Percentiles rank a stretch among this genome's conserved stretches.
phyloP scores from a whole-genome alignment of 225 moss, liverwort and hornwort genomes.

The Polytrichum formosum region DNA sequence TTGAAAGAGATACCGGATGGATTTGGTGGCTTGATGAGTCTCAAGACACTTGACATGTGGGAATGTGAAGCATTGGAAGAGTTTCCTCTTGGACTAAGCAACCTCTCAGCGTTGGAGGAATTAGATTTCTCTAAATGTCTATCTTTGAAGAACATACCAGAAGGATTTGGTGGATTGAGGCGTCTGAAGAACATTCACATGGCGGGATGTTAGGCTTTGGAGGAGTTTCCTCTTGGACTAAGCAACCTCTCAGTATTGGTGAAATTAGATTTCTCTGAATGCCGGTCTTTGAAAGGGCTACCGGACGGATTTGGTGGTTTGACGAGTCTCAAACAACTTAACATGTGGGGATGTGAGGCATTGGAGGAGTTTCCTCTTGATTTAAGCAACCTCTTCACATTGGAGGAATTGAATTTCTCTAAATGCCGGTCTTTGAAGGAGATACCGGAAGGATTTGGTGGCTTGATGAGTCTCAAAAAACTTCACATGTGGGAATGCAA shows the following conservation, averaged over 20 bases:
- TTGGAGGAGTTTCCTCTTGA: background rate
- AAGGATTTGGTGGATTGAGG: too few species aligned
- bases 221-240: too few species aligned
- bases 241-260: background rate
- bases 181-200: background rate
- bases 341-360: background rate
- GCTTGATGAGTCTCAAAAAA: too few species aligned
- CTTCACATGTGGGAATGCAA: too few species aligned
- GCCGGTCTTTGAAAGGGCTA: background rate
- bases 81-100: too few species aligned
- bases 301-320: background rate
- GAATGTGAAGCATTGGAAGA: too few species aligned
- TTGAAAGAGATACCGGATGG: background rate
- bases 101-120: too few species aligned
- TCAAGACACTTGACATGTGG: too few species aligned
- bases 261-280: background rate
- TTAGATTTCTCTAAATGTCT: too few species aligned
- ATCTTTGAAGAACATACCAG: too few species aligned
- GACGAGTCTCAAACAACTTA: background rate
- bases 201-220: background rate
- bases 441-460: too few species aligned
- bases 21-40: background rate
- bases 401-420: background rate
- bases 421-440: background rate
- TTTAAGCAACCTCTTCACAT: background rate